These are phyloP conservation scores for Claviceps monticola DNA, from an alignment of 2,329 filamentous ascomycete genomes.

Conservation along the genomic window DNA sequence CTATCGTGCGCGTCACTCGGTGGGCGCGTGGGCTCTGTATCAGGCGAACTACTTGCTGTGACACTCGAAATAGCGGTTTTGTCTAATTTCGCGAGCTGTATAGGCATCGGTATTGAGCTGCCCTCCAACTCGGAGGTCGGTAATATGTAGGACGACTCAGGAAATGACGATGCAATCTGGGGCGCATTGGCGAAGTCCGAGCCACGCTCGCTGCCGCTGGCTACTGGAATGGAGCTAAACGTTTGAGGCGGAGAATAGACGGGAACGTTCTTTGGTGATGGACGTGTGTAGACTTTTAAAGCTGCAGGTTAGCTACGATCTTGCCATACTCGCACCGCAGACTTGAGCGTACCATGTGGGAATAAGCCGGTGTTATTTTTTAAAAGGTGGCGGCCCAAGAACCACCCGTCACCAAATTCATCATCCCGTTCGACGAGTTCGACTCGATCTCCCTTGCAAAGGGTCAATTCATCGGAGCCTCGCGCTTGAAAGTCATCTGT, in stretches of 20 bases:
- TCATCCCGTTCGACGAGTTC: slow-evolving; percentile 76
- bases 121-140: slow-evolving; percentile 18
- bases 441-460: slow-evolving; percentile 72
- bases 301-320: slow-evolving; percentile 13
- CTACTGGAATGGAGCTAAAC: slow-evolving; percentile 17
- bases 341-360: slow-evolving; percentile 50
- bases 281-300: slow-evolving; percentile 45
- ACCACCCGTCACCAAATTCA: slow-evolving; percentile 83
- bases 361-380: slow-evolving; percentile 68
- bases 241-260: slow-evolving; percentile 18
- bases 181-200: slow-evolving; percentile 10
- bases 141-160: slow-evolving; percentile 14
- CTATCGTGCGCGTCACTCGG: slow-evolving; percentile 34
- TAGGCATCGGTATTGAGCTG: slow-evolving; percentile 27
- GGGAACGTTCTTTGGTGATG: slow-evolving; percentile 33
- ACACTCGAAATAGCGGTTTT: slow-evolving; percentile 14
- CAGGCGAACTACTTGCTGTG: slow-evolving; percentile 15
- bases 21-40: slow-evolving; percentile 22
- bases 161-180: slow-evolving; percentile 17
- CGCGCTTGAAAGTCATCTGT: slow-evolving; percentile 84
- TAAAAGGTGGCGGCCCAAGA: slow-evolving; percentile 58
- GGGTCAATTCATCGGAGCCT: slow-evolving; percentile 82
- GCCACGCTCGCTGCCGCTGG: slow-evolving; percentile 13
- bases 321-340: slow-evolving; percentile 6
- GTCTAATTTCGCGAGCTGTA: slow-evolving; percentile 27